Percentiles rank a stretch among this genome's conserved stretches.
Evolutionary conservation across 768 basidiomycete genomes (phyloP).

Genomic region (Mycena albidolilacea): DNA sequence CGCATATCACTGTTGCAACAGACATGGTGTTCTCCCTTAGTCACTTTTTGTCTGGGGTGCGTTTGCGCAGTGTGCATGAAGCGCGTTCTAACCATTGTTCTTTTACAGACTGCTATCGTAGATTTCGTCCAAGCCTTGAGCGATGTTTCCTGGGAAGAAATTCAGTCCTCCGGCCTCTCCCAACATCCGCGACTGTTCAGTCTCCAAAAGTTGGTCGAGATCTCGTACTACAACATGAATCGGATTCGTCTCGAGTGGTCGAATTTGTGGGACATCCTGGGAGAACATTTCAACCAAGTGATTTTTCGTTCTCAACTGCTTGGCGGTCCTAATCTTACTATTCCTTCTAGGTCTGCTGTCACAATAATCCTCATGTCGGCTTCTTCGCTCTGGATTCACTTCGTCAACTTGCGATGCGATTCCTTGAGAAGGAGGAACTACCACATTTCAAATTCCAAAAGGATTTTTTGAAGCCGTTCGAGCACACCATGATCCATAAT

Average conservation of each 20-base stretch:
- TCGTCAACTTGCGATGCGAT: constrained; percentile 97
- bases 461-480: constrained; percentile 98
- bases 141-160: constrained; percentile 99
- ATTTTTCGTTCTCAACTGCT: constrained; percentile 1
- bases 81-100: constrained; percentile 14
- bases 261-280: constrained; percentile 96
- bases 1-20: constrained; percentile 97
- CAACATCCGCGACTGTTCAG: constrained; percentile 97
- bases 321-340: constrained; percentile 19
- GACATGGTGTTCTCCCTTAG: constrained; percentile 99
- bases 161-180: constrained; percentile 95
- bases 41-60: constrained; percentile 93
- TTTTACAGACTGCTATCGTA: constrained; percentile 89
- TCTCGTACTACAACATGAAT: constrained; percentile 99
- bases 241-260: constrained; percentile 99
- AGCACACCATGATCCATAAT: constrained; percentile 98
- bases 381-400: constrained; percentile 98
- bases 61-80: constrained; percentile 47
- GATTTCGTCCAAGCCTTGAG: constrained; percentile 97
- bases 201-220: constrained; percentile 97
- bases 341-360: constrained; percentile 89
- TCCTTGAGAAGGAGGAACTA: constrained; percentile 98
- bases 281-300: constrained; percentile 99
- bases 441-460: constrained; percentile 99
- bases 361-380: constrained; percentile 96